Evolutionary conservation across 306 rosid genomes (phyloP).

Genomic region (Quercus robur): DNA sequence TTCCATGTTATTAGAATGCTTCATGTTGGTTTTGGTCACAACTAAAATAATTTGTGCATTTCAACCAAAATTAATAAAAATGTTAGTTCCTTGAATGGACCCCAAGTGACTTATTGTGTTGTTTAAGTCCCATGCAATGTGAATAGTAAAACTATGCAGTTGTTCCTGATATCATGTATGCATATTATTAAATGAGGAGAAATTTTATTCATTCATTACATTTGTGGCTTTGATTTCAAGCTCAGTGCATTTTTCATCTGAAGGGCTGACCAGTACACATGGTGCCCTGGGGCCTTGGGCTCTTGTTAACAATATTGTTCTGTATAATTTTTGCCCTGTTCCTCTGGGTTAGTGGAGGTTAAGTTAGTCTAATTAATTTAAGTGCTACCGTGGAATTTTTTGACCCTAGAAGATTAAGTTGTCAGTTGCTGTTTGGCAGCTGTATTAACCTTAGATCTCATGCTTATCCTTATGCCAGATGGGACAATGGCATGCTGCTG

Average conservation of each 20-base stretch:
- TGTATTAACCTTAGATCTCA: conserved; percentile 14
- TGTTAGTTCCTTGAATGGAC: not conserved
- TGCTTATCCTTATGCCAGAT: conserved; percentile 50
- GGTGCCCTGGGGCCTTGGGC: not conserved
- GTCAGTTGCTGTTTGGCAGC: not conserved
- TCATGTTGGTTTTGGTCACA: conserved; percentile 4
- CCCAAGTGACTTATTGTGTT: not conserved
- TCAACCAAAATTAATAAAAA: not conserved
- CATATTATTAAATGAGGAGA: not conserved
- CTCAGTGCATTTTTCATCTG: not conserved
- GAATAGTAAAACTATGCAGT: not conserved
- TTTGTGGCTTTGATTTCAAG: not conserved
- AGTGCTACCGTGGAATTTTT: not conserved
- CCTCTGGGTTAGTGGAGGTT: not conserved
- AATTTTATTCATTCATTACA: not conserved
- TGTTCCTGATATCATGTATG: not conserved
- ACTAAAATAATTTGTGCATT: not conserved
- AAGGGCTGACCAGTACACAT: not conserved
- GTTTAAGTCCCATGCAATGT: not conserved
- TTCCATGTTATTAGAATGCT: not conserved
- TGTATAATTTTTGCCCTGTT: not conserved
- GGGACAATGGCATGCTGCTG: conserved; percentile 95
- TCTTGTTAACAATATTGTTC: not conserved
- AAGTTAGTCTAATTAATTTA: not conserved
- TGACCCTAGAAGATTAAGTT: not conserved